phyloP scores from a whole-genome alignment of 2,329 filamentous ascomycete genomes.

The Stagonosporopsis chrysanthemi region DNA sequence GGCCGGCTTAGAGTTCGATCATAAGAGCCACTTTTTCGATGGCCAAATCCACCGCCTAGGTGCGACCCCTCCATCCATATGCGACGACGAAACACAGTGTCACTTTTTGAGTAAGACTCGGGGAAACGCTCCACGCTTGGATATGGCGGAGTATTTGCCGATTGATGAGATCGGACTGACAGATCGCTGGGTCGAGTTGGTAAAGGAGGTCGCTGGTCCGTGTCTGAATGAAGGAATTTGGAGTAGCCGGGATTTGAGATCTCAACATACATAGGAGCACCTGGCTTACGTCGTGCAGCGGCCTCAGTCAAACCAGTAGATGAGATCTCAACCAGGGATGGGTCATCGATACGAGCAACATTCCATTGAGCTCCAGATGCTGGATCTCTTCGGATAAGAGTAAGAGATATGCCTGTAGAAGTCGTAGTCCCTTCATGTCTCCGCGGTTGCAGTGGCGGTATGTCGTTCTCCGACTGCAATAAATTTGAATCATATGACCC shows the following conservation, averaged over 20 bases:
- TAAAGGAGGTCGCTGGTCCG: constrained; percentile 23
- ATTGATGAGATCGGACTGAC: constrained; percentile 22
- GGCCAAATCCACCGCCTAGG: constrained; percentile 50
- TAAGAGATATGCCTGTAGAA: constrained; percentile 45
- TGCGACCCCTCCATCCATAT: constrained; percentile 58
- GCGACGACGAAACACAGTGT: constrained; percentile 53
- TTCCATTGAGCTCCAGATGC: constrained; percentile 60
- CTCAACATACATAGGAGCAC: constrained; percentile 60
- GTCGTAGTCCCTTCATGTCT: constrained; percentile 29
- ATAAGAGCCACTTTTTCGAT: constrained; percentile 45
- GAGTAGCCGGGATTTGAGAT: constrained; percentile 67
- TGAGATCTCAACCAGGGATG: constrained; percentile 53
- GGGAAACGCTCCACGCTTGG: not conserved
- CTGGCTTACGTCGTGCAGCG: constrained; percentile 45
- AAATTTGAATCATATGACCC: constrained; percentile 35
- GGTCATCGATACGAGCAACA: constrained; percentile 57
- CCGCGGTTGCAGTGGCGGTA: constrained; percentile 29
- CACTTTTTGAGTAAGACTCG: constrained; percentile 6
- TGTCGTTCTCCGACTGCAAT: constrained; percentile 32
- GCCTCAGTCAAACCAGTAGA: constrained; percentile 50
- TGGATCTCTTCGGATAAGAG: constrained; percentile 61
- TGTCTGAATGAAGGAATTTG: constrained; percentile 57
- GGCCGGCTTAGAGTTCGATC: constrained; percentile 35
- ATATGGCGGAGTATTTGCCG: not conserved
- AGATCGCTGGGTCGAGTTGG: constrained; percentile 26